Conservation (phyloP, 176 grass and related monocot species). For the Aechmea fasciata region DNA sequence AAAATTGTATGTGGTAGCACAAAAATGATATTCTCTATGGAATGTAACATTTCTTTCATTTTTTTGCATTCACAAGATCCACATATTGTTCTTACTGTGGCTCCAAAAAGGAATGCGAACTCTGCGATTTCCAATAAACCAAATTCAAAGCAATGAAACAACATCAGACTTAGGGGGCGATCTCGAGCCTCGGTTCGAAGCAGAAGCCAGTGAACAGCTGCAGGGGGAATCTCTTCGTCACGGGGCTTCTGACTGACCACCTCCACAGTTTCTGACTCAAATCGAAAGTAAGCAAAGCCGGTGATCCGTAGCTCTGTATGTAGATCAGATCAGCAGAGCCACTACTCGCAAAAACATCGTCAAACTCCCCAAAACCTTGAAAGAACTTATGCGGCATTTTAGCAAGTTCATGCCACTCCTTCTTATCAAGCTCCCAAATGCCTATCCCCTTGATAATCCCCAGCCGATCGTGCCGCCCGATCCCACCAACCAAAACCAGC, state of each 20-base stretch:
- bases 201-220: constrained; percentile 92
- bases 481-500: constrained; percentile 69
- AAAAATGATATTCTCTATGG: background rate
- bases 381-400: constrained; percentile 84
- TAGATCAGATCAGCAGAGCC: constrained; percentile 72
- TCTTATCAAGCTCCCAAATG: constrained; percentile 62
- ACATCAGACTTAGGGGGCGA: constrained; percentile 40
- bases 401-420: constrained; percentile 64
- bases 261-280: constrained; percentile 65
- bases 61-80: background rate
- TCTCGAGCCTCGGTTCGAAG: constrained; percentile 75
- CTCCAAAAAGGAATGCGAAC: background rate
- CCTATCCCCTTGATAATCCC: constrained; percentile 92
- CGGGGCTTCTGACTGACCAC: constrained; percentile 86
- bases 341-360: constrained; percentile 75
- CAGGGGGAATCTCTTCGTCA: constrained; percentile 71
- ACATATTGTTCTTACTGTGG: background rate
- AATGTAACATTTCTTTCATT: background rate
- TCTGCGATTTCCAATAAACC: background rate
- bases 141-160: background rate
- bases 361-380: constrained; percentile 84
- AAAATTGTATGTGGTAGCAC: background rate
- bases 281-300: constrained; percentile 69
- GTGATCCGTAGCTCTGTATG: constrained; percentile 83
- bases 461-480: constrained; percentile 67